Conservation (phyloP, 164 flowering plant genomes). For the Berberis vulgaris region DNA sequence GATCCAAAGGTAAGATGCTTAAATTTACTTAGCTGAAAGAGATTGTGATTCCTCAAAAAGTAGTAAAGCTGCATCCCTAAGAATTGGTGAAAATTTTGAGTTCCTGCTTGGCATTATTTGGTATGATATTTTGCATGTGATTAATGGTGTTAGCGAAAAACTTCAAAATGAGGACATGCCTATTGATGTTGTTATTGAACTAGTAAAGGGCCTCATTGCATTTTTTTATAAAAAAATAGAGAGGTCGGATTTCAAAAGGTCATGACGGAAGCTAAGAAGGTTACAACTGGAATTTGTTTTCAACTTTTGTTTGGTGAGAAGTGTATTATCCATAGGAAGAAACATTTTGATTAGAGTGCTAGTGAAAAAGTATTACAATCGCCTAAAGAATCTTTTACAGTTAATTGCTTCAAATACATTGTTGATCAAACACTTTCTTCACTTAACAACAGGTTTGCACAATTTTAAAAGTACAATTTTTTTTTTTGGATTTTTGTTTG, state of each 20-base stretch:
- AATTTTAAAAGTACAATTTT: background rate
- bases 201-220: slow-evolving; percentile 1
- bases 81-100: slow-evolving; percentile 10
- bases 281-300: background rate
- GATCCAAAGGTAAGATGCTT: slow-evolving; percentile 3
- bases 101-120: slow-evolving; percentile 13
- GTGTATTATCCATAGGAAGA: background rate
- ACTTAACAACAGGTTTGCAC: background rate
- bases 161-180: slow-evolving; percentile 13
- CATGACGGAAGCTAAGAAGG: background rate
- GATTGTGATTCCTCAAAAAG: background rate
- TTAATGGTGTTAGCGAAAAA: slow-evolving; percentile 9
- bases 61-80: slow-evolving; percentile 8
- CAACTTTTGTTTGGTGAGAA: slow-evolving; percentile 4
- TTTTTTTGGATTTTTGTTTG: background rate
- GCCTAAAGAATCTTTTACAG: background rate
- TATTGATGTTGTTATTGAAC: slow-evolving; percentile 11
- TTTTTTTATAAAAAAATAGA: background rate
- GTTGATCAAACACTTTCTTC: background rate
- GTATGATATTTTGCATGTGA: slow-evolving; percentile 8
- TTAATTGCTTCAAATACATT: background rate
- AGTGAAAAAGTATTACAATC: background rate
- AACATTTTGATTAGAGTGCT: background rate
- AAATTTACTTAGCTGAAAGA: background rate
- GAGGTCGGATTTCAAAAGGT: background rate